These are phyloP conservation scores for Trichoderma orchidacearum DNA, from an alignment of 495 filamentous ascomycete species.

Conservation along the genomic window DNA sequence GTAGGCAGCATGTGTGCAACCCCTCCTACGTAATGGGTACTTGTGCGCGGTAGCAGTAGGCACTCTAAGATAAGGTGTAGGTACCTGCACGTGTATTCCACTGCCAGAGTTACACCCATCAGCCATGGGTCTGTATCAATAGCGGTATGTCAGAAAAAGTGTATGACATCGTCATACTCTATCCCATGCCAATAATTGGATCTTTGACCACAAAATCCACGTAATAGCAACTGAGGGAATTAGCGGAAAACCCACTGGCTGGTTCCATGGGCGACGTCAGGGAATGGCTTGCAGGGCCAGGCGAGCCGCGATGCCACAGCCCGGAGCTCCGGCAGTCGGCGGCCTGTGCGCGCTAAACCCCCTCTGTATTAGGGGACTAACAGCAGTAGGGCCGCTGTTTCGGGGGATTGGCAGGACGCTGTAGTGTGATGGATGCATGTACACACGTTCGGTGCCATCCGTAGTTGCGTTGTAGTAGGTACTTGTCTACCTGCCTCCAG, in stretches of 20 bases:
- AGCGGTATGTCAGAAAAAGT: too few species aligned
- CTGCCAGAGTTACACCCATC: too few species aligned
- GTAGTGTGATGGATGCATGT: too few species aligned
- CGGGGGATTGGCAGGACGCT: background rate
- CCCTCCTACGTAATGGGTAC: background rate
- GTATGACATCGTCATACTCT: too few species aligned
- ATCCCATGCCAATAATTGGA: background rate
- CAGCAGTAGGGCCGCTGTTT: background rate
- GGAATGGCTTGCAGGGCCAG: too few species aligned
- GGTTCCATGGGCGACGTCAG: background rate
- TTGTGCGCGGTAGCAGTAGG: too few species aligned
- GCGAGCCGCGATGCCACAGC: background rate
- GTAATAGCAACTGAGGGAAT: conserved; percentile 1
- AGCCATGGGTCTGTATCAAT: too few species aligned
- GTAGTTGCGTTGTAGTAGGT: too few species aligned
- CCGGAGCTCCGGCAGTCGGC: background rate
- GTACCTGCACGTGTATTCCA: too few species aligned
- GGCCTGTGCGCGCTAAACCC: background rate
- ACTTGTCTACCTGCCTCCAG: too few species aligned
- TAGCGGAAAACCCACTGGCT: background rate
- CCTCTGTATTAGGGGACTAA: background rate
- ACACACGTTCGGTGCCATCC: too few species aligned
- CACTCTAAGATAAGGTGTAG: background rate
- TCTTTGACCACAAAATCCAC: background rate
- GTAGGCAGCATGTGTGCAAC: too few species aligned